Percentiles rank a stretch among this genome's conserved stretches.
Conservation (phyloP, 1,284 basidiomycete species). For the Meira miltonrushii region DNA sequence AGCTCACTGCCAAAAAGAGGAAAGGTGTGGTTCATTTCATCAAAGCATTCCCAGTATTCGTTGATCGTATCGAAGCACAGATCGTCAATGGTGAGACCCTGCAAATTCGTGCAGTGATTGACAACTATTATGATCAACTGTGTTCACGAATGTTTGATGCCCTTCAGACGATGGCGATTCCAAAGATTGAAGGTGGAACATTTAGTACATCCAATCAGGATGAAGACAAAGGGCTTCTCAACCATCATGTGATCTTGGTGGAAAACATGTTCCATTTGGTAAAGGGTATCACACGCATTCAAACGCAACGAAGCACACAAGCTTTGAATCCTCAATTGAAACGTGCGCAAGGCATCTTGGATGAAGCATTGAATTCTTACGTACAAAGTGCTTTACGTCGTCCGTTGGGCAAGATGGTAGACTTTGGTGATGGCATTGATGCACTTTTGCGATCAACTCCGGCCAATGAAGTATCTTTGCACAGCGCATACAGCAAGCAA, state of each 20-base stretch:
- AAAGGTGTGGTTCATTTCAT: conserved; percentile 89
- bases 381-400: conserved; percentile 79
- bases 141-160: conserved; percentile 84
- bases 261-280: conserved; percentile 96
- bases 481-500: conserved; percentile 70
- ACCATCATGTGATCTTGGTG: conserved; percentile 91
- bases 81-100: conserved; percentile 62
- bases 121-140: conserved; percentile 79
- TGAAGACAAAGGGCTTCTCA: conserved; percentile 84
- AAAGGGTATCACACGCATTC: conserved; percentile 68
- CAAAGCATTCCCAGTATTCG: conserved; percentile 79
- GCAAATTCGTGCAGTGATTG: conserved; percentile 71
- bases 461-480: conserved; percentile 71
- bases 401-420: conserved; percentile 81
- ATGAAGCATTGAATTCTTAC: conserved; percentile 78
- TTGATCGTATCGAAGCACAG: conserved; percentile 77
- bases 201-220: conserved; percentile 72
- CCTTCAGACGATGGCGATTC: conserved; percentile 70
- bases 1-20: conserved; percentile 82
- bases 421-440: conserved; percentile 89
- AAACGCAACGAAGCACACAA: conserved; percentile 20
- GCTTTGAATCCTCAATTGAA: conserved; percentile 64
- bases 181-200: neutral
- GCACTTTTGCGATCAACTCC: conserved; percentile 74
- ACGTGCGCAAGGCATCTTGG: conserved; percentile 75